phyloP scores from a whole-genome alignment of 306 rosid species.

The Chamaecrista fasciculata region DNA sequence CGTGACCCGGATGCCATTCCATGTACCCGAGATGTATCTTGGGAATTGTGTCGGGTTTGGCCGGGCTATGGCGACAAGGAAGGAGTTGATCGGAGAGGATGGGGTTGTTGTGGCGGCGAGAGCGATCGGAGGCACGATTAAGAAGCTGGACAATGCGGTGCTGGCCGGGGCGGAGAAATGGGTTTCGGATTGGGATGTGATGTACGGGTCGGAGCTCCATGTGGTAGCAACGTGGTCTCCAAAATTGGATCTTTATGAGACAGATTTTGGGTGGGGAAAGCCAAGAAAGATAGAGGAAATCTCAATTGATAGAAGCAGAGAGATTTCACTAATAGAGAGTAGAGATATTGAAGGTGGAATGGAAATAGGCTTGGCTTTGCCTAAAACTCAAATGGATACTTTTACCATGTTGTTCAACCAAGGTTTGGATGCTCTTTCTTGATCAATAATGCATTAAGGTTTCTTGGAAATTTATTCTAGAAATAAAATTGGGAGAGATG shows the following conservation, averaged over 20 bases:
- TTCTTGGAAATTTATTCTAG: too few relatives aligned
- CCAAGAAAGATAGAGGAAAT: constrained; percentile 48
- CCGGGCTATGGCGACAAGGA: constrained; percentile 11
- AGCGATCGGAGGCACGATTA: constrained; percentile 40
- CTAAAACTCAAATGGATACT: constrained; percentile 38
- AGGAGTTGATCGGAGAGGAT: constrained; percentile 34
- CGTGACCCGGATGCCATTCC: constrained; percentile 35
- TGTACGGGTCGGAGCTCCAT: constrained; percentile 39
- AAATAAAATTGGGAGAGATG: too few relatives aligned
- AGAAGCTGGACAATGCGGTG: constrained; percentile 34
- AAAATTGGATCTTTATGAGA: constrained; percentile 48
- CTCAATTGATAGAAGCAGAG: constrained; percentile 38
- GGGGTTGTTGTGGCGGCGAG: constrained; percentile 43
- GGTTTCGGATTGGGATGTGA: constrained; percentile 44
- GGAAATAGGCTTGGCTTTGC: constrained; percentile 44
- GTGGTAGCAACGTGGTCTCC: constrained; percentile 47
- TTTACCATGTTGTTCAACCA: constrained; percentile 29
- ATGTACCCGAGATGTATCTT: constrained; percentile 26
- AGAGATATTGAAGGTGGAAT: constrained; percentile 46
- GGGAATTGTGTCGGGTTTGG: constrained; percentile 56
- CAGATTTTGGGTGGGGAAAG: constrained; percentile 54
- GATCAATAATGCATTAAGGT: not conserved
- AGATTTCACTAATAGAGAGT: constrained; percentile 38
- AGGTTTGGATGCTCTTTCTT: constrained; percentile 30
- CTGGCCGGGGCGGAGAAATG: constrained; percentile 42